Evolutionary conservation across 2,329 filamentous ascomycete species (phyloP).

Genomic region (Colletotrichum horii): DNA sequence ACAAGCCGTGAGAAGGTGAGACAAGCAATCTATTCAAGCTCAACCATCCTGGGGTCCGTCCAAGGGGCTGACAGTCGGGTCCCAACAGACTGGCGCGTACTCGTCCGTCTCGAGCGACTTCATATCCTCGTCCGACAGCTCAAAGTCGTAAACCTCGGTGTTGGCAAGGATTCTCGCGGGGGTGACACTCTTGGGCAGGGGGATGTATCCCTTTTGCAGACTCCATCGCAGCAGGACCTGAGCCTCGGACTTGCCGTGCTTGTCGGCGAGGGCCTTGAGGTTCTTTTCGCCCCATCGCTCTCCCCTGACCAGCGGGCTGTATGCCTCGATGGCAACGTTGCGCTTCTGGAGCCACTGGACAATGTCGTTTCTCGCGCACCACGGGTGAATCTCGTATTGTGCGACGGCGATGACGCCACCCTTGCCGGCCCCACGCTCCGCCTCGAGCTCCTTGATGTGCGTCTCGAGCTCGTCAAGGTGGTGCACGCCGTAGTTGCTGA

Average conservation of each 20-base stretch:
- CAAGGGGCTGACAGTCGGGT: slow-evolving; percentile 55
- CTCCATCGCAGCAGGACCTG: slow-evolving; percentile 84
- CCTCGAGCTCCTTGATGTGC: slow-evolving; percentile 66
- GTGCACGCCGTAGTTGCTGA: slow-evolving; percentile 70
- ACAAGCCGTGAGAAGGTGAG: neutral
- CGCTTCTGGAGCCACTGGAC: slow-evolving; percentile 75
- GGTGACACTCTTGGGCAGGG: slow-evolving; percentile 76
- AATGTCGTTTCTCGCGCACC: slow-evolving; percentile 82
- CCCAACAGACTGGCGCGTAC: slow-evolving; percentile 62
- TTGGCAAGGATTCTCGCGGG: slow-evolving; percentile 72
- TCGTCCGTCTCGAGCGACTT: slow-evolving; percentile 52
- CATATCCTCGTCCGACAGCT: slow-evolving; percentile 58
- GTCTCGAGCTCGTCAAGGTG: slow-evolving; percentile 65
- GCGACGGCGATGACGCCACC: slow-evolving; percentile 80
- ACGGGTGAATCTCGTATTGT: slow-evolving; percentile 91
- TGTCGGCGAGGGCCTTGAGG: slow-evolving; percentile 69
- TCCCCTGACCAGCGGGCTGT: slow-evolving; percentile 67
- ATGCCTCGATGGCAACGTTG: slow-evolving; percentile 67
- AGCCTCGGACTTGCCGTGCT: slow-evolving; percentile 75
- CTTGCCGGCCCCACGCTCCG: slow-evolving; percentile 65
- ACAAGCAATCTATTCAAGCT: neutral
- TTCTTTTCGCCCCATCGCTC: slow-evolving; percentile 73
- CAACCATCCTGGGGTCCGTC: slow-evolving; percentile 33
- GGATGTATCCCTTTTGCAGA: slow-evolving; percentile 77
- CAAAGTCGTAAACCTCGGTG: slow-evolving; percentile 58